Base-by-base conservation (phyloP, 2,329 filamentous ascomycete genomes). In the Diaporthe ampelina region DNA sequence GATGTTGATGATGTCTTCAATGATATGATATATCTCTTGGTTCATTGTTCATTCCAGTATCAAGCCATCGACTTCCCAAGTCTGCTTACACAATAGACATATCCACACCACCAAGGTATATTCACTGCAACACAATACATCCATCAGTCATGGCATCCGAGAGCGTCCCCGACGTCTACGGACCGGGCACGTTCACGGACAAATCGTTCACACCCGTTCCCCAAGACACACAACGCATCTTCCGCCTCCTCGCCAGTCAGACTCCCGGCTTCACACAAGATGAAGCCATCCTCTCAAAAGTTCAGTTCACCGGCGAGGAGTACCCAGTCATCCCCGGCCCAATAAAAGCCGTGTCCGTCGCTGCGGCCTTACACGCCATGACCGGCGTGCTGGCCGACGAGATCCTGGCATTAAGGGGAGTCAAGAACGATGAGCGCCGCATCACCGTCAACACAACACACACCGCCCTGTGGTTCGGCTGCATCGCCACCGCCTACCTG, bases 401-500 rank as follows among this genome's bases (percentile, higher is more conserved):
- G 73, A 80, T 85, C 24, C 79, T 82, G 3, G 76, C 80, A 3
- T 73, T 84, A 43, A 78, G 81, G 61, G 81, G 81, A 37, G 72
- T 73, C 5, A 58, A 78, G 0, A 79, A 78, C 65, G 70, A 78
- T 4, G 56, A 74, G 26, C 77, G 80, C 17, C 75, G 75, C 40
- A 78, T 87, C n/a, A 81, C 79, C 0, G 81, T 89, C 72, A 83
- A 88, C 77, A 88, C 86, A 0, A 85, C 86, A 26, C 85, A 88
- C 43, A 82, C 84, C 1, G 84, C 81, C 0, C 78, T 89, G 10
- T 88, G 84, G 82, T 82, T 86, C 45, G 85, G 81, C 9, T 83
- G 83, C 13, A 80, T 83, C 0, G 82, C 82, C 19, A 81, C 83
- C 1, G 81, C 81, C 0, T 82, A 81, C 48, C 77, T 87, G 15